Conservation (phyloP, 2,329 filamentous ascomycete species). For the Ceratocystis eucalypticola region DNA sequence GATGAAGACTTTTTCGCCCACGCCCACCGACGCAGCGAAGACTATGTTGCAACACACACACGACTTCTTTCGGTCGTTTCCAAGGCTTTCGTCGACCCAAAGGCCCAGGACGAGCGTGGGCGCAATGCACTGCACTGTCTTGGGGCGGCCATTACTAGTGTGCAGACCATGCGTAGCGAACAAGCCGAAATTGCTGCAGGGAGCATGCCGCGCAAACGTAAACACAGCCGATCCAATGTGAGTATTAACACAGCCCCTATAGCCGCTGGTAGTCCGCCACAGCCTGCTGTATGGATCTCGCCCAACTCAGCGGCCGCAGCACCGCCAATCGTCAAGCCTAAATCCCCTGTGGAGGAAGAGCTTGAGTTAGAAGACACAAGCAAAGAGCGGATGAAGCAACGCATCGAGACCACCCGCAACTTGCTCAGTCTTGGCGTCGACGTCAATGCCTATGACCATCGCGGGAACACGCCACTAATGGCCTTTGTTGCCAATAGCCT, state of each 20-base stretch:
- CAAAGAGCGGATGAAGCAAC: constrained; percentile 23
- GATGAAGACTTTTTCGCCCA: constrained; percentile 12
- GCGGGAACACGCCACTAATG: constrained; percentile 43
- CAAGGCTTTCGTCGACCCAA: constrained; percentile 20
- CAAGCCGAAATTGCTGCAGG: constrained; percentile 1
- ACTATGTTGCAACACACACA: constrained; percentile 18
- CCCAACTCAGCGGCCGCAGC: constrained; percentile 23
- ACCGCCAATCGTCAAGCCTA: neutral
- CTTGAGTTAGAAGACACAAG: constrained; percentile 15
- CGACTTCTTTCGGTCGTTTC: constrained; percentile 21
- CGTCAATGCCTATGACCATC: constrained; percentile 39
- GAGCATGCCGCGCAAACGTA: constrained; percentile 27
- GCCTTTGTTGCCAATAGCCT: constrained; percentile 38
- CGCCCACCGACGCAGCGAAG: constrained; percentile 13
- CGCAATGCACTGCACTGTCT: constrained; percentile 46
- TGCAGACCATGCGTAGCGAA: constrained; percentile 23
- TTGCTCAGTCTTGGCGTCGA: constrained; percentile 32
- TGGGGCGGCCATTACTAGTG: constrained; percentile 38
- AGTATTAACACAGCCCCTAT: constrained; percentile 9
- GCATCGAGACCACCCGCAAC: constrained; percentile 22
- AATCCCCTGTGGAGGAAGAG: constrained; percentile 21
- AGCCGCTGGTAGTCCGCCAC: neutral
- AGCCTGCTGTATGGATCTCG: constrained; percentile 19
- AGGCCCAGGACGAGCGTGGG: constrained; percentile 30
- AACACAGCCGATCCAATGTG: constrained; percentile 24